Evolutionary conservation across 768 basidiomycete genomes (phyloP).

Genomic region (Suillus subalutaceus): DNA sequence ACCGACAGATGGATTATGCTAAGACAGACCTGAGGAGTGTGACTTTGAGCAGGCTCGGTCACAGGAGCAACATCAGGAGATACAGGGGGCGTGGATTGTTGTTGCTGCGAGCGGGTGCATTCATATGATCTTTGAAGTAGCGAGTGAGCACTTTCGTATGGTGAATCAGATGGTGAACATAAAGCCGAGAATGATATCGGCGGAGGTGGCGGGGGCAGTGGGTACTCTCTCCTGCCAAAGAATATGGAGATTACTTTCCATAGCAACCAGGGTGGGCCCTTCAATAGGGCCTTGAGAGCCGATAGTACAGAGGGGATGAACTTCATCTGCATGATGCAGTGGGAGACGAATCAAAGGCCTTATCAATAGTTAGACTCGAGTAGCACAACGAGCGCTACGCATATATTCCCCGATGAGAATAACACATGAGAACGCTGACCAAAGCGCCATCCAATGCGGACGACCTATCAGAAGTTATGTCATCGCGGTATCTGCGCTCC

Average conservation of each 20-base stretch:
- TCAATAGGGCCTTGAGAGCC: not conserved
- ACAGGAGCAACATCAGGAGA: too few relatives aligned
- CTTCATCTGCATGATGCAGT: not conserved
- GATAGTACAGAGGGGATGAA: conserved; percentile 3
- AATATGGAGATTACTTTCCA: not conserved
- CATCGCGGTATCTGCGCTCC: too few relatives aligned
- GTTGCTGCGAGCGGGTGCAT: too few relatives aligned
- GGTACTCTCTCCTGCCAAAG: not conserved
- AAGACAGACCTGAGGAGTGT: too few relatives aligned
- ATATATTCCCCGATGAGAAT: not conserved
- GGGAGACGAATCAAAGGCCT: not conserved
- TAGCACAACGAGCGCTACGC: not conserved
- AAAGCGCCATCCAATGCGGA: not conserved
- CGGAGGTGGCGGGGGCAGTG: not conserved
- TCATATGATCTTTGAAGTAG: not conserved
- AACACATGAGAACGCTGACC: not conserved
- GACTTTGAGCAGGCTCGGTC: too few relatives aligned
- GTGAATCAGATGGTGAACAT: not conserved
- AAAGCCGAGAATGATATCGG: not conserved
- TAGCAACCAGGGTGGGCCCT: not conserved
- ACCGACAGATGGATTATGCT: too few relatives aligned
- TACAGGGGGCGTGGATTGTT: too few relatives aligned
- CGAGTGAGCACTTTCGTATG: not conserved
- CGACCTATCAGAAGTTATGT: not conserved
- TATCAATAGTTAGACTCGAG: not conserved